Base-by-base conservation (phyloP, 2,329 filamentous ascomycete species). In the Dactylellina leptospora region DNA sequence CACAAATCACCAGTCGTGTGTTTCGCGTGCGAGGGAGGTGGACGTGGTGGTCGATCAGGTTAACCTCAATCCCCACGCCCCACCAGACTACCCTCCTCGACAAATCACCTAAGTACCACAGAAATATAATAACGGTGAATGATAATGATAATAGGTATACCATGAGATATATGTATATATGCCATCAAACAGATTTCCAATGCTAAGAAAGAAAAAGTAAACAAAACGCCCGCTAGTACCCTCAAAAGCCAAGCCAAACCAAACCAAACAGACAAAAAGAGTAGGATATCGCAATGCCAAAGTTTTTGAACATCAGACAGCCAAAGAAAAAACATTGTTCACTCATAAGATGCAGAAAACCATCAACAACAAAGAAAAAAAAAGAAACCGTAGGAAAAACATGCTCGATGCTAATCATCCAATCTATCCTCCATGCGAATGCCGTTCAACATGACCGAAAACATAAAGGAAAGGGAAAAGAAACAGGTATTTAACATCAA, bases 151-250 rank as follows among this genome's bases (percentile, higher is more conserved):
- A n/a, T n/a, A n/a, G n/a, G n/a, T n/a, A n/a, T n/a, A n/a, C n/a
- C n/a, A 4, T 50, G 11, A 25, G 9, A 53, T 18, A 16, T 33
- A 51, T 9, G 4, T n/a, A 53, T 22, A 18, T 33, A 22, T 53
- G 28, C 30, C 22, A 36, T 55, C 30, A 30, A 55, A 54, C 40
- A 38, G 13, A 40, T n/a, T n/a, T n/a, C 10, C n/a, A 20, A n/a
- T 27, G 10, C 33, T 38, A 3, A 58, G 44, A 55, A 58, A 30
- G 22, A n/a, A 44, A 44, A 44, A 18, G 20, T 6, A 44, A 20
- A 22, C 40, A 64, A 20, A 58, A 66, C 61, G 61, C 61, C 61
- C 61, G 61, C 61, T 66, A 51, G 61, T 48, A 66, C 20, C 23
- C 30, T n/a, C 30, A 18, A 45, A 45, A 42, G 8, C 6, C 38